Evolutionary conservation across 225 moss, liverwort and hornwort species (phyloP).

Genomic region (Pleurozium schreberi): DNA sequence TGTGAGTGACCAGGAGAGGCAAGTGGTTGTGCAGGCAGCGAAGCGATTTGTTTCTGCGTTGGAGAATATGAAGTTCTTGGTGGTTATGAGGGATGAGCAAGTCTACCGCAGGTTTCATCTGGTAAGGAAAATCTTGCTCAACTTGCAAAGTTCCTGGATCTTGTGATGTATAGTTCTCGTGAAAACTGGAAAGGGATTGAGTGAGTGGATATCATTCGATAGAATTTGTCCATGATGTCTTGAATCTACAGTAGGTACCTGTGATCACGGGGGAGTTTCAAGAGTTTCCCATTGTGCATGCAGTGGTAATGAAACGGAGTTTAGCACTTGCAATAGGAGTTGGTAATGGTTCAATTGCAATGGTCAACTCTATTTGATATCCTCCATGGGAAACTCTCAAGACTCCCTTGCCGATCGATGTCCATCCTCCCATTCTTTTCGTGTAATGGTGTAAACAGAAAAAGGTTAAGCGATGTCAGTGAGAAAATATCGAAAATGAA

Average conservation of each 20-base stretch:
- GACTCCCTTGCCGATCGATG: not conserved
- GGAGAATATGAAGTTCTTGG: not conserved
- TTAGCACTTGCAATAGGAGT: not conserved
- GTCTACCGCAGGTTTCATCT: constrained; percentile 15
- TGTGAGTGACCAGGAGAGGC: not conserved
- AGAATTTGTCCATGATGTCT: not conserved
- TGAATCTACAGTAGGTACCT: not conserved
- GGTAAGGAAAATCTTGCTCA: not conserved
- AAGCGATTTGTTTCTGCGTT: not conserved
- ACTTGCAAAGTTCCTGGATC: not conserved
- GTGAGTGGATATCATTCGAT: too few relatives aligned
- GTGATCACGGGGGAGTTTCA: not conserved
- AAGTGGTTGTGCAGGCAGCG: not conserved
- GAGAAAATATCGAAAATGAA: not conserved
- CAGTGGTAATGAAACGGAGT: not conserved
- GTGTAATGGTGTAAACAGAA: too few relatives aligned
- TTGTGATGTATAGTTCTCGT: not conserved
- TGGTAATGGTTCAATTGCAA: not conserved
- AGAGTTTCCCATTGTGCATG: not conserved
- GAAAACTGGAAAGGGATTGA: not conserved
- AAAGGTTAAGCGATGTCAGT: not conserved
- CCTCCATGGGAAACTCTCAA: not conserved
- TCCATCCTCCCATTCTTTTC: not conserved
- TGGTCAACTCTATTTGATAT: not conserved
- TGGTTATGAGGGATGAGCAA: constrained; percentile 13